Percentiles rank a stretch among this genome's conserved stretches.
Conservation (phyloP, 2,329 filamentous ascomycete genomes). For the Aspergillus nomiae region DNA sequence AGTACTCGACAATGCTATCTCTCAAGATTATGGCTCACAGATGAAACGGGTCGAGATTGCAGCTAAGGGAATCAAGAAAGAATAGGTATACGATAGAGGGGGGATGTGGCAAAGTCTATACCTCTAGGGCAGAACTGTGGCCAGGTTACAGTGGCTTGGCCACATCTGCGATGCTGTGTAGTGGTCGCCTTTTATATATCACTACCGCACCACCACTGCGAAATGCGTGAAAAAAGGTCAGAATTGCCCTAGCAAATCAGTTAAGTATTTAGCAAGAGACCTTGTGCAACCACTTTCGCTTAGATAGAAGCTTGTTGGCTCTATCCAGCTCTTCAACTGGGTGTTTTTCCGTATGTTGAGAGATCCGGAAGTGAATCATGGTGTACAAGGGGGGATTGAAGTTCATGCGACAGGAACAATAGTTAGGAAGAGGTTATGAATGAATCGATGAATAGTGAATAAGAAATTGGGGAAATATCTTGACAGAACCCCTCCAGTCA, state of each 20-base stretch:
- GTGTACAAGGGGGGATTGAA: neutral
- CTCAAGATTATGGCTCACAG: neutral
- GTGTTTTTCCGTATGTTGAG: neutral
- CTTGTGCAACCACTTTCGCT: neutral
- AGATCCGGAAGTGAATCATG: neutral
- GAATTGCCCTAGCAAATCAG: neutral
- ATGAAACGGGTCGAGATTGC: neutral
- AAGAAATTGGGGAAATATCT: neutral
- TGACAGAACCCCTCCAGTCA: neutral
- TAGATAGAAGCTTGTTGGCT: neutral
- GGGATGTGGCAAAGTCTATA: neutral
- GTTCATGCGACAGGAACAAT: neutral
- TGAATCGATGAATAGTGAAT: slow-evolving; percentile 5
- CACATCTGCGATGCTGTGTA: neutral
- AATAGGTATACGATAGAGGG: neutral
- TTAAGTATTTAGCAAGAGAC: neutral
- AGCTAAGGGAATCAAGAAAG: neutral
- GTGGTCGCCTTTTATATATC: neutral
- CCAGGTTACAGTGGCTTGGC: neutral
- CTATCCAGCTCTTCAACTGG: neutral
- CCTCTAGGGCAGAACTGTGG: neutral
- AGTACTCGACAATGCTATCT: neutral
- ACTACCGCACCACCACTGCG: neutral
- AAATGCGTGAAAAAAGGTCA: neutral
- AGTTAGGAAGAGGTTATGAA: slow-evolving; percentile 5